Conservation (phyloP, 2,329 filamentous ascomycete species). For the Thermochaetoides dissita region DNA sequence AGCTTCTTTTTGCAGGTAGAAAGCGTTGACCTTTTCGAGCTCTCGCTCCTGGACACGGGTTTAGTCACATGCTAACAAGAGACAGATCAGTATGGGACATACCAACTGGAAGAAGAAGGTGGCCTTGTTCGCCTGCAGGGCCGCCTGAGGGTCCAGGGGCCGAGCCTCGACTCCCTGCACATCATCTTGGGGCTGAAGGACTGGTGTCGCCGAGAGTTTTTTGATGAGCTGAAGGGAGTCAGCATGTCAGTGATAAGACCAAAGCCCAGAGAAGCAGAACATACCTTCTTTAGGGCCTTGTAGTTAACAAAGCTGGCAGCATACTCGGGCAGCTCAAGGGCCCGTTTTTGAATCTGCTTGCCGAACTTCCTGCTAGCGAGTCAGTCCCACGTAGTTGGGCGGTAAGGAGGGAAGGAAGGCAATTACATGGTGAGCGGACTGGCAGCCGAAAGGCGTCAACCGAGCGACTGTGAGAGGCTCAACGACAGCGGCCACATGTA, state of each 20-base stretch:
- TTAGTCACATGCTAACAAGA: constrained; percentile 23
- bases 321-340: constrained; percentile 98
- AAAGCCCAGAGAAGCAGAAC: constrained; percentile 10
- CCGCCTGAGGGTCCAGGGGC: constrained; percentile 63
- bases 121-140: constrained; percentile 90
- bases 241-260: not conserved
- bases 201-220: constrained; percentile 84
- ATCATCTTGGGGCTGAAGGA: constrained; percentile 57
- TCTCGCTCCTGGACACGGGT: constrained; percentile 65
- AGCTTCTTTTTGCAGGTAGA: constrained; percentile 94
- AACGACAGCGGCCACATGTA: constrained; percentile 5
- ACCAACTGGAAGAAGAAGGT: constrained; percentile 98
- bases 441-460: constrained; percentile 6
- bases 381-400: constrained; percentile 10
- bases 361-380: constrained; percentile 76
- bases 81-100: constrained; percentile 22
- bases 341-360: constrained; percentile 97
- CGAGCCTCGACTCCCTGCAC: constrained; percentile 28
- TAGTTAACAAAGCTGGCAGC: constrained; percentile 98
- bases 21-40: constrained; percentile 94
- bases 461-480: constrained; percentile 1
- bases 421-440: constrained; percentile 9
- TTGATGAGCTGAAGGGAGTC: constrained; percentile 69
- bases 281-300: constrained; percentile 95
- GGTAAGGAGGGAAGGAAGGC: not conserved